A percentile compares a stretch with the other conserved stretches of the same genome.
Evolutionary conservation across 1,139 yeast genomes (phyloP).

Genomic region (Wickerhamomyces sp.): DNA sequence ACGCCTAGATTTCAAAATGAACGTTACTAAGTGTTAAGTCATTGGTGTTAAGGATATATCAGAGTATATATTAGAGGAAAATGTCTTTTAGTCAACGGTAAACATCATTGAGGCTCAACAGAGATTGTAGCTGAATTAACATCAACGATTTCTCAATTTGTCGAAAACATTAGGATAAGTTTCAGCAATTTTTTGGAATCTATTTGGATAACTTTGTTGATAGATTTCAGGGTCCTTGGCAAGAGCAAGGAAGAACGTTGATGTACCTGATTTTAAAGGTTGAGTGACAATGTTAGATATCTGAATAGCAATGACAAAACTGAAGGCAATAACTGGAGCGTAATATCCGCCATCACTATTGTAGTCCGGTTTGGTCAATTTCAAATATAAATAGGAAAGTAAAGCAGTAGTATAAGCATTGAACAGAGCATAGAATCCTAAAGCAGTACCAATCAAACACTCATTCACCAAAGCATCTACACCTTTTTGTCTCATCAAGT

Average conservation of each 20-base stretch:
- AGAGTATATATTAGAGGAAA: not conserved
- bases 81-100: not conserved
- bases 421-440: slow-evolving; percentile 66
- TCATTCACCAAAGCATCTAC: slow-evolving; percentile 85
- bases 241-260: slow-evolving; percentile 82
- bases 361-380: slow-evolving; percentile 68
- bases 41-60: not conserved
- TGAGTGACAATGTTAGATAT: slow-evolving; percentile 69
- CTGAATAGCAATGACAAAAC: slow-evolving; percentile 74
- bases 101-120: too few relatives aligned
- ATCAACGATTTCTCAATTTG: slow-evolving; percentile 33
- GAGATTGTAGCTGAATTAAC: not conserved
- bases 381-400: slow-evolving; percentile 65
- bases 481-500: slow-evolving; percentile 73
- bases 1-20: slow-evolving; percentile 39
- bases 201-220: slow-evolving; percentile 69
- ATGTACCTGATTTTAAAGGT: slow-evolving; percentile 74
- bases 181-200: slow-evolving; percentile 66
- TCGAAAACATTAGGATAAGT: slow-evolving; percentile 74
- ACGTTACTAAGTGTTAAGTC: slow-evolving; percentile 2
- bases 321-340: slow-evolving; percentile 75
- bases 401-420: slow-evolving; percentile 68
- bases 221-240: slow-evolving; percentile 87
- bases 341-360: slow-evolving; percentile 62
- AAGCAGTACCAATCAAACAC: slow-evolving; percentile 71